Conservation (phyloP, 31 red algal species). For the Asparagopsis taxiformis region DNA sequence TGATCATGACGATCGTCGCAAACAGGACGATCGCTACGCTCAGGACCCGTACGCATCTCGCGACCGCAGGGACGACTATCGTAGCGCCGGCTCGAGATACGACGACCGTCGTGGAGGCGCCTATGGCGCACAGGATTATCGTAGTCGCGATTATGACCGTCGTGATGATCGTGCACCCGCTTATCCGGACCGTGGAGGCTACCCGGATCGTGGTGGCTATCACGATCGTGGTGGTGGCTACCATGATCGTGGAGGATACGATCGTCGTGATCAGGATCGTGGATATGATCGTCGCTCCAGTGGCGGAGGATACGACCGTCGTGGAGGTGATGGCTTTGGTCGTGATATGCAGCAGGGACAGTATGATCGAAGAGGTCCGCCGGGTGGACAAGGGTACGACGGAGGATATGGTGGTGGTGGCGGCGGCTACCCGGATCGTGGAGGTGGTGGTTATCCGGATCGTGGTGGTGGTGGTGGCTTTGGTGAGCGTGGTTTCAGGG, state of each 20-base stretch:
- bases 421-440: background rate
- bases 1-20: too few relatives aligned
- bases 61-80: too few relatives aligned
- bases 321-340: background rate
- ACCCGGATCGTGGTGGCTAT: constrained; percentile 2
- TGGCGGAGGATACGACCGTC: too few relatives aligned
- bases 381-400: background rate
- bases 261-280: background rate
- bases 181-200: background rate
- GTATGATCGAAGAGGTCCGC: background rate
- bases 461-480: constrained; percentile 9
- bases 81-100: too few relatives aligned
- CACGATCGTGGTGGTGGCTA: constrained; percentile 13
- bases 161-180: background rate
- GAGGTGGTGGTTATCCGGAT: constrained; percentile 11
- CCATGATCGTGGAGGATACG: background rate
- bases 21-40: too few relatives aligned
- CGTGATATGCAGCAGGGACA: background rate
- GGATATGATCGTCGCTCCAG: constrained; percentile 7
- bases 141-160: constrained; percentile 8
- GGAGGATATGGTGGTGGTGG: background rate
- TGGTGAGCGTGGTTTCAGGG: background rate
- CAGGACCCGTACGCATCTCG: too few relatives aligned
- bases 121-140: constrained; percentile 1
- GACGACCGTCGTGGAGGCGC: too few relatives aligned